Base-by-base conservation (phyloP, 73 alveolate species). In the Paramecium pentaurelia region DNA sequence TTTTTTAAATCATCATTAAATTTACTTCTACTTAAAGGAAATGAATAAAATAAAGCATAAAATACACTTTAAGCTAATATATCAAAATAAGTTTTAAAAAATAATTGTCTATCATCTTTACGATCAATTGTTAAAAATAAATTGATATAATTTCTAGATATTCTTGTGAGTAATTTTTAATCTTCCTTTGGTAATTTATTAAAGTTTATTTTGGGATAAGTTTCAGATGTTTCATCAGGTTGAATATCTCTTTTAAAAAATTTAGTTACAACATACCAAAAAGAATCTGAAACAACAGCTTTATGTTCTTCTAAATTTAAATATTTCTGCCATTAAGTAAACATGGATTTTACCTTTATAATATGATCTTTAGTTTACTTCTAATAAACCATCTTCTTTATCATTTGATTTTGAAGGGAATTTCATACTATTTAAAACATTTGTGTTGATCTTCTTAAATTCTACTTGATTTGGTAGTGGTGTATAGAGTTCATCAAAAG, bases 21-120 rank as follows among this genome's bases (percentile, higher is more conserved):
- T 42, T 86, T 47, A 10, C 94, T 80, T 70, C 96, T 89, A 58
- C 95, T 89, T 8, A 89, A 58, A 14, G 96, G 96, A 59, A 86
- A 93, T 25, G 96, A 64, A 58, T 86, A 93, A 71, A 92, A 93
- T 80, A 93, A 77, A n/a, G 92, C 68, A 58, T 92, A 92, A 70
- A 93, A 93, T 9, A 93, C 96, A 22, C 93, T 95, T 58, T 93
- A 80, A 60, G 96, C 96, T n/a, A 93, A 89, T n/a, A 71, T 51
- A 92, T 93, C 96, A 80, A 73, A 93, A 45, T 89, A 93, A 32
- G 92, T 93, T 71, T 93, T 92, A 75, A 93, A 93, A 58, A 93
- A 92, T 37, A 92, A 42, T 58, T 93, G 86, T 40, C 87, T 80
- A 20, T 93, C 96, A 54, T 83, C 84, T 60, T 88, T 80, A 22